Evolutionary conservation across 2,329 filamentous ascomycete genomes (phyloP), one percentile per base, ranked within the genome.

Genomic region (Beauveria sp.): DNA sequence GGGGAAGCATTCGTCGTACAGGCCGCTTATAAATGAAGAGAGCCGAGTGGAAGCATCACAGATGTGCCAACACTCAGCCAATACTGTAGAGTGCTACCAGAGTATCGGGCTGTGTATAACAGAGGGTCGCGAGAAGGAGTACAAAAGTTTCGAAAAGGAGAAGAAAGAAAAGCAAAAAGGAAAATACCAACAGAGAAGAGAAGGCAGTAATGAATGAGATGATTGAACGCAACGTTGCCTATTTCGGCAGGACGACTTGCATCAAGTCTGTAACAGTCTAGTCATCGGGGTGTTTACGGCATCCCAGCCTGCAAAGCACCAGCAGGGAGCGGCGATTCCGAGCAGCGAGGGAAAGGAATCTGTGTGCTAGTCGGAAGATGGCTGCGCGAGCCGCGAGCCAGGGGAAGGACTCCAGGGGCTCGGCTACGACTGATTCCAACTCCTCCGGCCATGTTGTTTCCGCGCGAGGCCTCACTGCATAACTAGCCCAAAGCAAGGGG

Each of bases 181-280:
- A 60, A 63, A 63, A 65, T 62, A 65, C 62, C 60, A 58, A 63
- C 52, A 58, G 63, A 64, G 59, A 64, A 58, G 64, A 63, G 61
- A 60, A 60, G 63, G 58, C 40, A 52, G 59, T 45, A 59, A 60
- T 64, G 58, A 67, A 61, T 56, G 59, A 50, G 51, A 40, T 10
- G 22, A 28, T 49, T 59, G 62, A 54, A 60, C 59, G 63, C 62
- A 42, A 62, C 52, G 51, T 62, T 55, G 56, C 50, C 47, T 61
- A 58, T 16, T 47, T 6, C 34, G 42, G 58, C 51, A 46, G 38
- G 54, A 61, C 46, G 51, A 28, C 40, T 14, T 58, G 59, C 62
- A 40, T 57, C 54, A 60, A 52, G 26, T 61, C 62, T 59, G 59
- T 61, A 56, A 61, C 59, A 56, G 26, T 30, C 52, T 34, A 56